phyloP scores from a whole-genome alignment of 331 rosid species.

The Malus hybrid region DNA sequence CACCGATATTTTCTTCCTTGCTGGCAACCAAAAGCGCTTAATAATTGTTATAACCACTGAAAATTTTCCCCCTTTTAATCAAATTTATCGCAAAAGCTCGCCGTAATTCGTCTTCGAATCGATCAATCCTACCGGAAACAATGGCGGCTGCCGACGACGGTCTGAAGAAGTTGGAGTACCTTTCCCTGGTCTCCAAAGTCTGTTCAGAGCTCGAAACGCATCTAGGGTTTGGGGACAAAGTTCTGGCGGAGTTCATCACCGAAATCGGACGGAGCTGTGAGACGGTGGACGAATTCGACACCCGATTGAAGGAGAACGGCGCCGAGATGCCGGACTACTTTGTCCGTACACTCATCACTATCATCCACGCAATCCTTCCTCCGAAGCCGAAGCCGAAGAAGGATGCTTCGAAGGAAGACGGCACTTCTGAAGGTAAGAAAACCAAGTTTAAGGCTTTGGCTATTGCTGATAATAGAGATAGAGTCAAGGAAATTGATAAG shows the following conservation, averaged over 20 bases:
- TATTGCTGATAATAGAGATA: conserved; percentile 42
- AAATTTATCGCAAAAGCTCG: neutral
- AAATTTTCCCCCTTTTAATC: neutral
- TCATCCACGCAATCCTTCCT: conserved; percentile 73
- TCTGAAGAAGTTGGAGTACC: conserved; percentile 61
- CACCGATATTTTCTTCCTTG: too few relatives aligned
- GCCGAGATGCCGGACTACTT: conserved; percentile 79
- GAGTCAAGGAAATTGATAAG: conserved; percentile 50
- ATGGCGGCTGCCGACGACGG: conserved; percentile 44
- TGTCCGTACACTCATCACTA: conserved; percentile 53
- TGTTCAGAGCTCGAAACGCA: conserved; percentile 74
- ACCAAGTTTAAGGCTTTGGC: conserved; percentile 50
- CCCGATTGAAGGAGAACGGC: conserved; percentile 52
- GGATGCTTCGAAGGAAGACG: conserved; percentile 21
- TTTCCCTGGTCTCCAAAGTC: conserved; percentile 71
- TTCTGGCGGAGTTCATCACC: conserved; percentile 64
- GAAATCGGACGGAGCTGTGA: conserved; percentile 56
- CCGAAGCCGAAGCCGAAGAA: conserved; percentile 32
- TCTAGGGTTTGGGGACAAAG: conserved; percentile 61
- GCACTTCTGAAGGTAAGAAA: conserved; percentile 25
- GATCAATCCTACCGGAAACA: neutral
- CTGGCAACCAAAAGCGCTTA: neutral
- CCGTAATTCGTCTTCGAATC: neutral
- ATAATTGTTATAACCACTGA: neutral
- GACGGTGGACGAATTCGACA: conserved; percentile 51